Evolutionary conservation across 1,139 yeast genomes (phyloP).

Genomic region (Taiozyma sp.): DNA sequence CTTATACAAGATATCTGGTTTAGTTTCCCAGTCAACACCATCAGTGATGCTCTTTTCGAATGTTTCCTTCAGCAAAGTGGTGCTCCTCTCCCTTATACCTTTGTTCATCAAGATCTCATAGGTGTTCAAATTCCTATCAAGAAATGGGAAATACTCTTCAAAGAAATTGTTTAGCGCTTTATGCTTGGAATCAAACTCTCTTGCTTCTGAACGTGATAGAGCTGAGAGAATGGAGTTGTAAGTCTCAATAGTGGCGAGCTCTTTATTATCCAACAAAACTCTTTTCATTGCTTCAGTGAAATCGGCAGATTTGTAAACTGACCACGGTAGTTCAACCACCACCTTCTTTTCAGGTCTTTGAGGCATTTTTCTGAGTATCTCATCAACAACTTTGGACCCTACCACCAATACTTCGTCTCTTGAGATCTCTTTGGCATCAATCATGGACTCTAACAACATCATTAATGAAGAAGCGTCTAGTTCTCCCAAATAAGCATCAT

Average conservation of each 20-base stretch:
- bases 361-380: not conserved
- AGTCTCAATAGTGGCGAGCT: not conserved
- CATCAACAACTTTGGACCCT: not conserved
- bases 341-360: not conserved
- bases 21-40: slow-evolving; percentile 37
- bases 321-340: slow-evolving; percentile 3
- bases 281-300: not conserved
- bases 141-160: not conserved
- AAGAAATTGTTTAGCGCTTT: slow-evolving; percentile 4
- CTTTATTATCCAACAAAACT: not conserved
- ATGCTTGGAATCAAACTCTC: not conserved
- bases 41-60: slow-evolving; percentile 33
- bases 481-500: not conserved
- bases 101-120: slow-evolving; percentile 25
- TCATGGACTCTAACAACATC: not conserved
- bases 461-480: not conserved
- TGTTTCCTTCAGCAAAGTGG: slow-evolving; percentile 27
- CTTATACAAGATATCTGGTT: slow-evolving; percentile 24
- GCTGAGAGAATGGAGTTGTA: slow-evolving; percentile 3
- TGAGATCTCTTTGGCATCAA: not conserved
- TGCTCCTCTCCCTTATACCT: slow-evolving; percentile 20
- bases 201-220: not conserved
- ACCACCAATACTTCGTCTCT: not conserved
- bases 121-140: slow-evolving; percentile 19
- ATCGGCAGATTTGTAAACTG: slow-evolving; percentile 2